Base-by-base conservation (phyloP, 495 filamentous ascomycete species). In the Penicillium cataractarum region DNA sequence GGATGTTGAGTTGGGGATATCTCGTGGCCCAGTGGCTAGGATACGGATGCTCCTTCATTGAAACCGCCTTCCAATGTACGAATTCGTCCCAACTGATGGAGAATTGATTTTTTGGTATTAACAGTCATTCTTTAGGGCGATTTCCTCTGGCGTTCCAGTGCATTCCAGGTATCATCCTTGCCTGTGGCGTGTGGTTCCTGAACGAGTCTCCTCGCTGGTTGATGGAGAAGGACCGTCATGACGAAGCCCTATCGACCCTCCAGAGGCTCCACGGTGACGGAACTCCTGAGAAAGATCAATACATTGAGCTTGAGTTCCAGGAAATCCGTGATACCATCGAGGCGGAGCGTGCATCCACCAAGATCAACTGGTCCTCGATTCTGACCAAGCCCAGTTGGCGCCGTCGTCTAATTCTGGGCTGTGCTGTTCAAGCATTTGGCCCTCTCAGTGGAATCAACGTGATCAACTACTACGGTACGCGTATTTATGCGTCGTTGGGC, bases 191-290 rank as follows among this genome's bases (percentile, higher is more conserved):
- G 56, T 87, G 80, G 79, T 82, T 86, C 66, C 76, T 88, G 9
- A 82, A 83, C n/a, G 83, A 89, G 60, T 82, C 78, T 0, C 82
- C 82, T 6, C 68, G 82, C 13, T 90, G 73, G 76, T 77, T 90
- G 24, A 86, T 91, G 62, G 80, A 83, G 61, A 87, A 87, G 64
- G 89, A 89, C 71, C 81, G 82, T 57, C 77, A 83, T 60, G 88
- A 90, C 12, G 69, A 88, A 70, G 88, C 89, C 7, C 82, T 72
- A 5, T 57, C 32, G 0, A 51, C 60, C 10, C 63, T 73, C 2
- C 33, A 57, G 0, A 57, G 52, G 0, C 61, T 73, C 15, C 70
- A 67, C 4, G 53, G 57, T 9, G 60, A 62, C 17, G 63, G 55
- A 0, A 42, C 61, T 7, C 53, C 63, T 3, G 67, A 68, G 22